These are phyloP conservation scores for Amborella trichopoda DNA, from an alignment of 164 flowering plant genomes.

Conservation along the genomic window DNA sequence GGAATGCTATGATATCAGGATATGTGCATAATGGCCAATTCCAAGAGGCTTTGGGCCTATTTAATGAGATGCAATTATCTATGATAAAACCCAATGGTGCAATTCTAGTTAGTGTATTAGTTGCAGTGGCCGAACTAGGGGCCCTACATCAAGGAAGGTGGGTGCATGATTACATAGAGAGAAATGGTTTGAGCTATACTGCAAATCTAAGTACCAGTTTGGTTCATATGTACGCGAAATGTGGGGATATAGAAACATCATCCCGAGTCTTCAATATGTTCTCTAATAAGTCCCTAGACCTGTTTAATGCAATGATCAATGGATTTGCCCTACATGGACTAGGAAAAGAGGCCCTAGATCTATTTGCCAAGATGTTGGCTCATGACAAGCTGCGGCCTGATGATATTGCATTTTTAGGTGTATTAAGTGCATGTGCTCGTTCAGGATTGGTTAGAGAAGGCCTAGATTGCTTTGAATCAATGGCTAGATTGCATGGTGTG, in stretches of 20 bases:
- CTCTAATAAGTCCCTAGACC: too few species aligned
- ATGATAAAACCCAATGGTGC: constrained; percentile 37
- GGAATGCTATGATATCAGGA: constrained; percentile 49
- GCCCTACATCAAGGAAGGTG: constrained; percentile 45
- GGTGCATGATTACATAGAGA: constrained; percentile 41
- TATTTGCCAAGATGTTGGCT: constrained; percentile 42
- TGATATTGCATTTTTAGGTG: constrained; percentile 58
- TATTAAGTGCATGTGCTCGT: constrained; percentile 60
- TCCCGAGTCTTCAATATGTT: too few species aligned
- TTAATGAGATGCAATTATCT: constrained; percentile 31
- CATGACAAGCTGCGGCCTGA: constrained; percentile 37
- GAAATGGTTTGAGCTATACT: constrained; percentile 26
- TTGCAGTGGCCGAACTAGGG: constrained; percentile 50
- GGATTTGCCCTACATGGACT: constrained; percentile 62
- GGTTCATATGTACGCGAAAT: constrained; percentile 39
- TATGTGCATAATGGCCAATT: constrained; percentile 22
- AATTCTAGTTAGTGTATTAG: constrained; percentile 38
- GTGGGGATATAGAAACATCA: too few species aligned
- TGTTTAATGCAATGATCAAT: constrained; percentile 73
- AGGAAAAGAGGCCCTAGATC: constrained; percentile 43
- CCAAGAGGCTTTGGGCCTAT: constrained; percentile 30
- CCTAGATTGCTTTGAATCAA: constrained; percentile 42
- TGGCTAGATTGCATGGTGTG: constrained; percentile 38
- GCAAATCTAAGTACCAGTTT: constrained; percentile 34
- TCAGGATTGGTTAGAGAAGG: constrained; percentile 66